Evolutionary conservation across 2,329 filamentous ascomycete species (phyloP), one percentile per base, ranked within the genome.

Genomic region (Aspergillus udagawae): DNA sequence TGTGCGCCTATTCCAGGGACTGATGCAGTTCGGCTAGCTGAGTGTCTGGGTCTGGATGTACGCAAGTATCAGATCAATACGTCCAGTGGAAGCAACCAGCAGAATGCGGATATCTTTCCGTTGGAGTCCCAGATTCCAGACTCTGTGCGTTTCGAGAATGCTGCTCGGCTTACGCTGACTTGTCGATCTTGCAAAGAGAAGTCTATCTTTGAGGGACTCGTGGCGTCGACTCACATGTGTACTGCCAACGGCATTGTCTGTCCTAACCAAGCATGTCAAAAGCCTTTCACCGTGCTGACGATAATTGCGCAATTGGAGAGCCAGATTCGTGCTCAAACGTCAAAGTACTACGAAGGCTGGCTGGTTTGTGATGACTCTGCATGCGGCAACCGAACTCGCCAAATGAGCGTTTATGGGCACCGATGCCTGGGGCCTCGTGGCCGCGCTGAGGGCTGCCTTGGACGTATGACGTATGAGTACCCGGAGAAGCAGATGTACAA

Each of bases 1-100:
- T 99, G 94, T 72, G 94, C 93, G 60, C 96, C 96, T 59, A 97
- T 99, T 67, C 85, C 86, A 14, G 94, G 94, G 58, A 99, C 94
- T 1, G 95, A 96, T 61, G 89, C 93, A 7, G 86, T 91, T 1
- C 87, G 92, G 63, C 83, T 99, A 9, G 94, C 94, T 1, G 92
- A 97, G 71, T 96, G 94, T 72, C 85, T 99, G 14, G 94, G 94
- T 2, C 86, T 99, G 27, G 94, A 99, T 73, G 86, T 91, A 27
- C 86, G 86, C 65, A 94, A 94, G 67, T 99, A 97, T 72, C 85
- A 88, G 62, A 87, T 89, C 73, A 86, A 82, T 65, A 85, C 82
- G 41, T 79, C 80, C 55, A 80, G 79, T 14, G 77, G 76, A 45
- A 78, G 75, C 54, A 79, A 79, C 45, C 86, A 77, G 52, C 73